These are phyloP conservation scores for Quillaja saponaria DNA, from an alignment of 306 rosid species.

Conservation along the genomic window DNA sequence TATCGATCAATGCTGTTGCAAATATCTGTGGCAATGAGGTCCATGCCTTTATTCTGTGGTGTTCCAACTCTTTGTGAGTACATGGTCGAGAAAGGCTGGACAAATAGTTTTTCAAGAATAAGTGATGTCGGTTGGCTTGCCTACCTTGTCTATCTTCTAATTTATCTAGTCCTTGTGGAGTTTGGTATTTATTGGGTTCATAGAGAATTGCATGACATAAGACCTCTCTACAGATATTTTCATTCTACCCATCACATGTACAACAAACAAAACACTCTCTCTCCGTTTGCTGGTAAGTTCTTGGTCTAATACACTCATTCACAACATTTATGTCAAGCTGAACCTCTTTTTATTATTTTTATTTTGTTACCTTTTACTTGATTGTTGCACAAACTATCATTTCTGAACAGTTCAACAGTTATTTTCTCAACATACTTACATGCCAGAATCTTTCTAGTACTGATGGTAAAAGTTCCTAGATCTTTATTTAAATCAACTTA, in stretches of 20 bases:
- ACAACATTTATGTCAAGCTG: too few species aligned
- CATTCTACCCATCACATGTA: constrained; percentile 89
- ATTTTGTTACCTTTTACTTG: too few species aligned
- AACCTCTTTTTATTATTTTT: too few species aligned
- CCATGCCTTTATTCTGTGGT: constrained; percentile 83
- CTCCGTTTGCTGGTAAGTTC: constrained; percentile 91
- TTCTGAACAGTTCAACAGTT: too few species aligned
- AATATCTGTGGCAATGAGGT: constrained; percentile 77
- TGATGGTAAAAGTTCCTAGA: too few species aligned
- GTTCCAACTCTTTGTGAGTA: constrained; percentile 79
- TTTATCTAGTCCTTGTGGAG: constrained; percentile 71
- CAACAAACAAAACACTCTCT: constrained; percentile 92
- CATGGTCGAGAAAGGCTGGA: constrained; percentile 79
- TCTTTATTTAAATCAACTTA: too few species aligned
- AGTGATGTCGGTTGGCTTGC: constrained; percentile 56
- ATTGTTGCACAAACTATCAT: too few species aligned
- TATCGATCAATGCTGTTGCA: constrained; percentile 78
- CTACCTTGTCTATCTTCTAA: constrained; percentile 51
- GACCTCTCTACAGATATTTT: constrained; percentile 85
- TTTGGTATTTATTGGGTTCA: constrained; percentile 95
- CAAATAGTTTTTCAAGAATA: constrained; percentile 68
- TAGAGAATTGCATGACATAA: constrained; percentile 87
- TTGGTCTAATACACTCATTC: constrained; percentile 15
- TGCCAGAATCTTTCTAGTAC: too few species aligned
- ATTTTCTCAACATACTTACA: too few species aligned